Conservation (phyloP, 2,329 filamentous ascomycete species). For the Diplocarpon rosae region DNA sequence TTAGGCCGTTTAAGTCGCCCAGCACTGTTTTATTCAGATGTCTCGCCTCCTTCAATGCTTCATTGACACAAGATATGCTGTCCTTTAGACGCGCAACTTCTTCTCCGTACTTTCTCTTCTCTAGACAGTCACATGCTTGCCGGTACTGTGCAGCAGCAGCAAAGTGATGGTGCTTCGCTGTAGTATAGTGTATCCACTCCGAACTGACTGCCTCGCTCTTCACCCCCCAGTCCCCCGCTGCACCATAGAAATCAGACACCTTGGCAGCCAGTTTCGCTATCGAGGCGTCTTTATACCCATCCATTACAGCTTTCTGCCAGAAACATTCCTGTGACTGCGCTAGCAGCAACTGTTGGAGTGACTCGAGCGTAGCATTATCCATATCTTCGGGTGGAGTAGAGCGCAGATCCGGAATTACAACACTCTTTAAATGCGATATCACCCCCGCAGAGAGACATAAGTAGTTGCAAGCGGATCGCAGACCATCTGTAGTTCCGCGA, state of each 20-base stretch:
- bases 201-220: conserved; percentile 84
- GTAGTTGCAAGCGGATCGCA: conserved; percentile 82
- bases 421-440: conserved; percentile 63
- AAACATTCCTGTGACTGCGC: conserved; percentile 96
- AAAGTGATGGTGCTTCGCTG: conserved; percentile 94
- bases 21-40: conserved; percentile 75
- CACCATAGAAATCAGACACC: conserved; percentile 82
- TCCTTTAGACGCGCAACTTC: conserved; percentile 82
- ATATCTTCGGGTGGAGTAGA: conserved; percentile 86
- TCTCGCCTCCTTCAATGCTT: conserved; percentile 73
- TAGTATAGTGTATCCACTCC: conserved; percentile 97
- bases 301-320: conserved; percentile 95
- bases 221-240: conserved; percentile 74
- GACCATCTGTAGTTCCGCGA: conserved; percentile 64
- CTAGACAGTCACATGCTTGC: conserved; percentile 79
- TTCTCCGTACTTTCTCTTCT: conserved; percentile 91
- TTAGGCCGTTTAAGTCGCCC: conserved; percentile 73
- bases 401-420: conserved; percentile 72
- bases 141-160: conserved; percentile 90
- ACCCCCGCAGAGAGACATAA: conserved; percentile 83
- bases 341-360: conserved; percentile 70
- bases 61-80: conserved; percentile 69
- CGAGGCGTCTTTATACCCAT: conserved; percentile 80
- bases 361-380: conserved; percentile 79
- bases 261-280: conserved; percentile 86